These are phyloP conservation scores for Sequoiadendron giganteum DNA, from an alignment of 75 land plant genomes.

Conservation along the genomic window DNA sequence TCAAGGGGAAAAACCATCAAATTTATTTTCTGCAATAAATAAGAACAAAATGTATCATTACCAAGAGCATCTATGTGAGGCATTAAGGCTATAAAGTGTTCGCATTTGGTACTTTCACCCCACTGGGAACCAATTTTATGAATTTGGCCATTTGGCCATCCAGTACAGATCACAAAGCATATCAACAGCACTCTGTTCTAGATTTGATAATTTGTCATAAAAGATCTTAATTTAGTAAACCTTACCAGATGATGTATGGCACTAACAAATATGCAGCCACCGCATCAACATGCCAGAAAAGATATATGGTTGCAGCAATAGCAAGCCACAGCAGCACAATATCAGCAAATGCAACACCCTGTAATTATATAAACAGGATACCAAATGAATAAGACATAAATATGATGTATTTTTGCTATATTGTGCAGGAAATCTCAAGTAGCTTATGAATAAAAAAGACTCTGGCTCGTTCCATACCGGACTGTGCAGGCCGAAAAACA, in stretches of 20 bases:
- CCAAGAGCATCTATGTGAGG: neutral
- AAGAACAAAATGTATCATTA: neutral
- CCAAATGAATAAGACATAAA: neutral
- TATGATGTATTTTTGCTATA: neutral
- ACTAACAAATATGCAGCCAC: constrained; percentile 39
- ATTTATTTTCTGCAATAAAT: neutral
- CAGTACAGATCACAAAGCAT: neutral
- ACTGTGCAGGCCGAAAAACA: constrained; percentile 42
- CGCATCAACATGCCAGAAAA: constrained; percentile 30
- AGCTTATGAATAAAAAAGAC: neutral
- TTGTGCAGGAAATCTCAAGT: neutral
- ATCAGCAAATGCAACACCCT: constrained; percentile 42
- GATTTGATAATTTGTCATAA: neutral
- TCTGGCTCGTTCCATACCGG: constrained; percentile 16
- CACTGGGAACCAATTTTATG: neutral
- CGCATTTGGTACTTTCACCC: neutral
- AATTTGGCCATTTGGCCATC: neutral
- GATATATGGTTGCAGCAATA: constrained; percentile 35
- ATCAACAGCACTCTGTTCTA: constrained; percentile 9
- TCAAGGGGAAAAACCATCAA: neutral
- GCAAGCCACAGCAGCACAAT: constrained; percentile 40
- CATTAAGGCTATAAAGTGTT: neutral
- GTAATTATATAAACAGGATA: neutral
- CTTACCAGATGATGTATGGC: constrained; percentile 43
- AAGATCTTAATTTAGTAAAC: neutral